Base-by-base conservation (phyloP, 2,329 filamentous ascomycete genomes). In the Diatrype stigma region DNA sequence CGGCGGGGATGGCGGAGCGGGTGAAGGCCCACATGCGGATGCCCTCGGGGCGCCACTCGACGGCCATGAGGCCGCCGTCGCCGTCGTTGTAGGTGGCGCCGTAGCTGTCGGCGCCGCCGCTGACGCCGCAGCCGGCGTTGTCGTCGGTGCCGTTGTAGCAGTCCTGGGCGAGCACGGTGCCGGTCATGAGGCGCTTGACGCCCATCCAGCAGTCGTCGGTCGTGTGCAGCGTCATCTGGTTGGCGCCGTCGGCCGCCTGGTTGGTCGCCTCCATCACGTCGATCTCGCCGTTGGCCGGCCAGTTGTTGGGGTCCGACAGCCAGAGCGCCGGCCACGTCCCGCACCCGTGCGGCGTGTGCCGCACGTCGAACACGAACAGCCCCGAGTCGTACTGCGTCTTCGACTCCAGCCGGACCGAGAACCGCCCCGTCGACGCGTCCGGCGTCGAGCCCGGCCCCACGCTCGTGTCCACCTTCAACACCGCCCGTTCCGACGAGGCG, bases 301-400 rank as follows among this genome's bases (percentile, higher is more conserved):
- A 85, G 68, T 84, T 77, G 57, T 63, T 67, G 1, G 74, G 70
- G 63, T 88, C 85, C 0, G 75, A 73, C 6, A 88, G 72, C 85
- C 85, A 88, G 11, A 89, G 73, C 0, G 85, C 77, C 2, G 82
- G 81, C 85, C 81, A 87, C 21, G 77, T 82, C 3, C 75, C 82
- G 60, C 84, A 87, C 40, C 82, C 84, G 59, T 74, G 80, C 0
- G 84, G 84, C 0, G 79, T 80, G 67, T 86, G 84, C 53, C 77
- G 73, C 56, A 87, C 73, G 61, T 87, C 82, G 60, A 87, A 87
- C 60, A 87, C 70, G 68, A 86, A 87, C n/a, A 87, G 77, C 0
- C 84, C 84, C n/a, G 63, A 68, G 60, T 82, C 67, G 66, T 85
- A 87, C 42, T 77, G 77, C 42, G 66, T 71, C 61, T 80, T 84